Conservation (phyloP, 2,329 filamentous ascomycete species). For the Pestalotiopsis fici region DNA sequence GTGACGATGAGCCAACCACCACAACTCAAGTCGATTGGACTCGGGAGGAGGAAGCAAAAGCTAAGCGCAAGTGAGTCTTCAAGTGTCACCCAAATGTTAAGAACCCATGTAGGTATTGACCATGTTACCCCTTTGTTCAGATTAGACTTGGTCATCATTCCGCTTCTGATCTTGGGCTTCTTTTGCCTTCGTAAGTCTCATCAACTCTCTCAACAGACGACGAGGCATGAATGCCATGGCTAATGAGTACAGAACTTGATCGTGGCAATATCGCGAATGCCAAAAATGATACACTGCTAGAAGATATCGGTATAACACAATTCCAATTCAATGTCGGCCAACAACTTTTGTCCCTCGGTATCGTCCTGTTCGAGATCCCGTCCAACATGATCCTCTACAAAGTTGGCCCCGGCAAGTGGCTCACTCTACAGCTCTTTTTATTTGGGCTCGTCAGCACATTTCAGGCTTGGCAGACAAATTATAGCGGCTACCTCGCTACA, state of each 20-base stretch:
- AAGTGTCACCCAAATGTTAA: not conserved
- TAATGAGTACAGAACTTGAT: slow-evolving; percentile 37
- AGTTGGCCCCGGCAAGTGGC: slow-evolving; percentile 52
- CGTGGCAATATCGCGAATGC: slow-evolving; percentile 43
- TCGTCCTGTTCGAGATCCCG: slow-evolving; percentile 51
- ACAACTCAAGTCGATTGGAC: slow-evolving; percentile 13
- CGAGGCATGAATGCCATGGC: not conserved
- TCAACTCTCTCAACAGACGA: not conserved
- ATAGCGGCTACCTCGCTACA: slow-evolving; percentile 47
- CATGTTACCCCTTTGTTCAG: not conserved
- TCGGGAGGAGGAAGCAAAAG: slow-evolving; percentile 13
- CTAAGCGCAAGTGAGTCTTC: slow-evolving; percentile 16
- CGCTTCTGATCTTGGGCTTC: slow-evolving; percentile 9
- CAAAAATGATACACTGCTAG: slow-evolving; percentile 48
- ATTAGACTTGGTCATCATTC: slow-evolving; percentile 9
- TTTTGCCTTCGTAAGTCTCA: slow-evolving; percentile 13
- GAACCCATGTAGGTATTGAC: no score
- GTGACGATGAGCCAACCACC: not conserved
- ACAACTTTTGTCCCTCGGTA: slow-evolving; percentile 31
- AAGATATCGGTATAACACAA: slow-evolving; percentile 47
- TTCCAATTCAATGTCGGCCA: slow-evolving; percentile 29
- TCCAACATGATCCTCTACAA: slow-evolving; percentile 49
- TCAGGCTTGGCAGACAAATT: slow-evolving; percentile 51
- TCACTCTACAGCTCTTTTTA: slow-evolving; percentile 48
- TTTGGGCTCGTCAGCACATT: slow-evolving; percentile 56